Base-by-base conservation (phyloP, 768 basidiomycete species). In the Pleurotus salmoneostramineus region DNA sequence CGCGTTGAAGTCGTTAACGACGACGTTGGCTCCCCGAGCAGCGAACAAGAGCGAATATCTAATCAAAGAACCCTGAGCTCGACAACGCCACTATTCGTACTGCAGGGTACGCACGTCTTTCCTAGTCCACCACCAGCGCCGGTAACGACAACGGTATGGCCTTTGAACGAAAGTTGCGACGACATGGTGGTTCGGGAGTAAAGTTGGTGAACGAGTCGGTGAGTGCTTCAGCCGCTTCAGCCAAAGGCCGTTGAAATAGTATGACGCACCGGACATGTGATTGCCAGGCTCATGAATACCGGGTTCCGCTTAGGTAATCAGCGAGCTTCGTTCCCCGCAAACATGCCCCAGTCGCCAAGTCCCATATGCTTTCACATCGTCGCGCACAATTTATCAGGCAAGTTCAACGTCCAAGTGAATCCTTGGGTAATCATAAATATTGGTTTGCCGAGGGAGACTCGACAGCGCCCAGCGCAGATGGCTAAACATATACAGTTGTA, bases 101-200 rank as follows among this genome's bases (percentile, higher is more conserved):
- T 11, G 46, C 27, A 12, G 45, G 37, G 58, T 36, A 81, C 91
- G 65, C 68, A 98, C 91, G 91, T 83, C 75, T 85, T 89, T 45
- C 97, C 97, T 11, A 99, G 80, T 12, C 97, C 97, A 60, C 94
- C 93, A 11, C 97, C 97, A 44, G 95, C 95, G 47, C 97, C 97
- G 44, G 97, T 99, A 62, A 98, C 77, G 62, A 99, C 83, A 58
- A 95, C 91, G n/a, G 91, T 93, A 56, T 95, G 91, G 57, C 87
- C 87, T 72, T 89, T 85, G 80, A 93, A 96, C 2, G 87, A 89
- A 7, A 88, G 72, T 31, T 55, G 21, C 57, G 81, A 27, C 21
- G 21, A 72, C 83, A 83, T 83, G 50, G 55, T 66, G 21, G 50
- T 27, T 27, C n/a, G 51, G 57, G 17, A 40, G 48, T 14, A 8